Percentiles rank a stretch among this genome's conserved stretches.
phyloP scores from a whole-genome alignment of 495 filamentous ascomycete species.

The Neurospora discreta region DNA sequence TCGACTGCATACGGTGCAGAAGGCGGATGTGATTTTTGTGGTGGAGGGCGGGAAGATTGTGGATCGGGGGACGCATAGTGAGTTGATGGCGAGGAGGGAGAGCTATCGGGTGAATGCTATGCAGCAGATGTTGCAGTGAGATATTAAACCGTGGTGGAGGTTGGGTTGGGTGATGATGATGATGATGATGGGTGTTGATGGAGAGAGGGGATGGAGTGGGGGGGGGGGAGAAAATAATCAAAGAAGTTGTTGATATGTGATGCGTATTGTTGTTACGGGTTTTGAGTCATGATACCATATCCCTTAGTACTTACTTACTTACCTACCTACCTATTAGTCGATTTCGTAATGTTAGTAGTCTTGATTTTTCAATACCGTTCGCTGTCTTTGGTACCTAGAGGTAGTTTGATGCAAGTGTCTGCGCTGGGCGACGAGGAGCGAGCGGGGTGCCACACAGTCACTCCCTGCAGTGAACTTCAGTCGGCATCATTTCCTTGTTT shows the following conservation, averaged over 20 bases:
- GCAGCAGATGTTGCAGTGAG: conserved; percentile 25
- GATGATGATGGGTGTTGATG: neutral
- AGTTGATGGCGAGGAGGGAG: conserved; percentile 48
- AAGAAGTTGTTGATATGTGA: neutral
- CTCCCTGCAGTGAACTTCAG: too few relatives aligned
- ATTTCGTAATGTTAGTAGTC: neutral
- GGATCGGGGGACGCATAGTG: conserved; percentile 57
- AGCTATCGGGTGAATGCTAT: conserved; percentile 46
- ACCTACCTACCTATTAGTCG: neutral
- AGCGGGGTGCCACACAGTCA: neutral
- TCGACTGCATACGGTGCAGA: conserved; percentile 60
- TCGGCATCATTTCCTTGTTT: neutral
- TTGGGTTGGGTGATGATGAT: neutral
- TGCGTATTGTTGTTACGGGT: neutral
- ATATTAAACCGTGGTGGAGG: neutral
- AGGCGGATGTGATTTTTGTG: conserved; percentile 66
- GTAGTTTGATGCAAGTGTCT: too few relatives aligned
- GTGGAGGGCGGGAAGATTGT: conserved; percentile 57
- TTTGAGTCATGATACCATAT: neutral
- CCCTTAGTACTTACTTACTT: neutral
- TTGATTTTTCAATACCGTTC: neutral
- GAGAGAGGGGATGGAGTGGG: neutral
- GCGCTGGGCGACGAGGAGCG: neutral
- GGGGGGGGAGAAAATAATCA: neutral
- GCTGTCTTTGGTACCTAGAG: too few relatives aligned